Evolutionary conservation across 106 monocot genomes (phyloP).

Genomic region (Apostasia ramifera): DNA sequence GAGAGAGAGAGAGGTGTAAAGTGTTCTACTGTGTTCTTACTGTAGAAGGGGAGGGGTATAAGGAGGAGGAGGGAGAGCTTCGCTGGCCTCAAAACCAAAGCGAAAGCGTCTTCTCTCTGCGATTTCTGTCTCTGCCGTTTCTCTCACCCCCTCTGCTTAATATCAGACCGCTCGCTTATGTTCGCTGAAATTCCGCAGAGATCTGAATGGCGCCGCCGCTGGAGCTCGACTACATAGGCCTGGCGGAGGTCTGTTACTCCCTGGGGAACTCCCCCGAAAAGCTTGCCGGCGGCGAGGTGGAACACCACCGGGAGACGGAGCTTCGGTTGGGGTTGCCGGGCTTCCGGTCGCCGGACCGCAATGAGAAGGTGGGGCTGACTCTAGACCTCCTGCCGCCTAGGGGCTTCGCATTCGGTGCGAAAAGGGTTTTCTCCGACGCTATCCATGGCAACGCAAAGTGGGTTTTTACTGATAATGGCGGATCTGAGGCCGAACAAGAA

Average conservation of each 20-base stretch:
- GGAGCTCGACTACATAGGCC: constrained; percentile 44
- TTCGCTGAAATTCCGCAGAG: background rate
- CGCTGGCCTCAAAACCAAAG: too few species aligned
- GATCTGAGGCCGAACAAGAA: constrained; percentile 13
- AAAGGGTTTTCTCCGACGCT: constrained; percentile 22
- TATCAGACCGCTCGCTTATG: background rate
- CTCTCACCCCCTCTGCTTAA: background rate
- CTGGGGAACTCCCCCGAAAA: background rate
- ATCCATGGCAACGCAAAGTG: constrained; percentile 15
- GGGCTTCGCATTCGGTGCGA: constrained; percentile 14
- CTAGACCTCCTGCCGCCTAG: constrained; percentile 7
- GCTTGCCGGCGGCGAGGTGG: background rate
- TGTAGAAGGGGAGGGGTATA: too few species aligned
- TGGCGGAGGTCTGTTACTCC: constrained; percentile 7
- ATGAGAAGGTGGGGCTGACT: background rate
- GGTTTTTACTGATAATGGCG: background rate
- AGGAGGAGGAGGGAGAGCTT: too few species aligned
- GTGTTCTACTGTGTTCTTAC: too few species aligned
- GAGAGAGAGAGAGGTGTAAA: too few species aligned
- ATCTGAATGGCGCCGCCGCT: constrained; percentile 22
- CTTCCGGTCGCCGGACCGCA: constrained; percentile 15
- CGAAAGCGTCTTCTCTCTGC: too few species aligned
- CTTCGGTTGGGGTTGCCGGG: constrained; percentile 35
- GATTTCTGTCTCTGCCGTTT: too few species aligned
- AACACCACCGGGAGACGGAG: constrained; percentile 20